Percentiles rank a stretch among this genome's conserved stretches.
Evolutionary conservation across 2,329 filamentous ascomycete species (phyloP).

Genomic region (Fusarium secorum): DNA sequence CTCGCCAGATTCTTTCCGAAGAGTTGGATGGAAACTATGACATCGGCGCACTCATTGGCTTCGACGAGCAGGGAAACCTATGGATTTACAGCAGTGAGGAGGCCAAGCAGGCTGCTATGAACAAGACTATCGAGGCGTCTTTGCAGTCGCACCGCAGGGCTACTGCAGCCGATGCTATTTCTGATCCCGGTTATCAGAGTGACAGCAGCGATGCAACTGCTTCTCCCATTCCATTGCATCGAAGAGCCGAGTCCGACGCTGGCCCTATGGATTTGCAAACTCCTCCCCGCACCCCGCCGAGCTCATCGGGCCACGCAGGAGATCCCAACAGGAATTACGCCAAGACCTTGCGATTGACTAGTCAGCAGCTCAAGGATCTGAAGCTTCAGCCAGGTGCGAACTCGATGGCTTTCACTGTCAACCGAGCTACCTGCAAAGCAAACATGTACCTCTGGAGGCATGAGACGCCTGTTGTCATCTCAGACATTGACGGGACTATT

Average conservation of each 20-base stretch:
- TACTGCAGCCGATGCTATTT: constrained; percentile 78
- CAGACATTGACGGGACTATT: constrained; percentile 98
- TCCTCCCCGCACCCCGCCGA: constrained; percentile 74
- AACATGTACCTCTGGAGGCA: constrained; percentile 95
- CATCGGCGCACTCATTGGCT: constrained; percentile 92
- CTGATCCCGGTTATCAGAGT: constrained; percentile 94
- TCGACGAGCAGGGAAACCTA: constrained; percentile 95
- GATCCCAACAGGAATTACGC: constrained; percentile 89
- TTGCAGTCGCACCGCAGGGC: constrained; percentile 57
- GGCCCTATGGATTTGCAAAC: constrained; percentile 65
- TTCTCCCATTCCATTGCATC: constrained; percentile 59
- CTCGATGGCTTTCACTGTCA: constrained; percentile 94
- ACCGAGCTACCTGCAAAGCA: constrained; percentile 88
- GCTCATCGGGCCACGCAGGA: constrained; percentile 64
- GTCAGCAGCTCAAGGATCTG: constrained; percentile 89
- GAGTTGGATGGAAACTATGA: constrained; percentile 96
- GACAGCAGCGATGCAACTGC: constrained; percentile 74
- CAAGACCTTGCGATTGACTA: constrained; percentile 93
- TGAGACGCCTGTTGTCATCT: constrained; percentile 93
- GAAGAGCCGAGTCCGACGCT: constrained; percentile 72
- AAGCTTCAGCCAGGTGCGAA: constrained; percentile 87
- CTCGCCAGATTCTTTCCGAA: constrained; percentile 89
- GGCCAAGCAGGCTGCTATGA: constrained; percentile 87
- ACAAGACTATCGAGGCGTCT: constrained; percentile 64
- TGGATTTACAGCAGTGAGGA: constrained; percentile 99